Evolutionary conservation across 805 yeast species (phyloP).

Genomic region (Metschnikowia cubensis): DNA sequence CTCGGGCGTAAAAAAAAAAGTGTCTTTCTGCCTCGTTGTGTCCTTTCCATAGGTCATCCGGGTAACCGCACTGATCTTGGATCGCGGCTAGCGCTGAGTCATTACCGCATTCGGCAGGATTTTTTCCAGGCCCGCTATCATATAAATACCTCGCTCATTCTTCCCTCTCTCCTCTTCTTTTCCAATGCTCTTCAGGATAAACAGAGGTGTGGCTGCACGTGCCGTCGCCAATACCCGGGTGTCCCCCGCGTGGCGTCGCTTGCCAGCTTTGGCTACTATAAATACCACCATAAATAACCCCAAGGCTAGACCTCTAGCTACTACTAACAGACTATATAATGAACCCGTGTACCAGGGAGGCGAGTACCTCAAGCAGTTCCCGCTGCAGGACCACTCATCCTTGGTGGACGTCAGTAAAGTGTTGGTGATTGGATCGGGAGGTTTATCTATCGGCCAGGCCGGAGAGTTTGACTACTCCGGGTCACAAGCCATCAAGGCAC

Average conservation of each 20-base stretch:
- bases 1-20: too few relatives aligned
- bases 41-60: constrained; percentile 4
- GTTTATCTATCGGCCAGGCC: constrained; percentile 95
- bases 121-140: constrained; percentile 11
- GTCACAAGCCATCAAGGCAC: constrained; percentile 95
- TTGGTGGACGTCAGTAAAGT: constrained; percentile 85
- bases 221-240: background rate
- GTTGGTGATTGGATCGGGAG: constrained; percentile 94
- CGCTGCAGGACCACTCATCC: constrained; percentile 56
- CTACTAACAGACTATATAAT: constrained; percentile 1
- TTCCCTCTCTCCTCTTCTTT: background rate
- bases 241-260: background rate
- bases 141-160: constrained; percentile 9
- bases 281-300: background rate
- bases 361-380: constrained; percentile 52
- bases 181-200: constrained; percentile 12
- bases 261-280: background rate
- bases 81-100: constrained; percentile 26
- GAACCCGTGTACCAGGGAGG: constrained; percentile 56
- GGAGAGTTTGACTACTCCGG: constrained; percentile 98
- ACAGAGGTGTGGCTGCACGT: constrained; percentile 8
- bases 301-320: background rate
- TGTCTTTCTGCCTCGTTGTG: too few relatives aligned
- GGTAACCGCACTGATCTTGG: constrained; percentile 21
- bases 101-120: constrained; percentile 21